Evolutionary conservation across 352 stramenopile species (phyloP).

Genomic region (Detonula confervacea): DNA sequence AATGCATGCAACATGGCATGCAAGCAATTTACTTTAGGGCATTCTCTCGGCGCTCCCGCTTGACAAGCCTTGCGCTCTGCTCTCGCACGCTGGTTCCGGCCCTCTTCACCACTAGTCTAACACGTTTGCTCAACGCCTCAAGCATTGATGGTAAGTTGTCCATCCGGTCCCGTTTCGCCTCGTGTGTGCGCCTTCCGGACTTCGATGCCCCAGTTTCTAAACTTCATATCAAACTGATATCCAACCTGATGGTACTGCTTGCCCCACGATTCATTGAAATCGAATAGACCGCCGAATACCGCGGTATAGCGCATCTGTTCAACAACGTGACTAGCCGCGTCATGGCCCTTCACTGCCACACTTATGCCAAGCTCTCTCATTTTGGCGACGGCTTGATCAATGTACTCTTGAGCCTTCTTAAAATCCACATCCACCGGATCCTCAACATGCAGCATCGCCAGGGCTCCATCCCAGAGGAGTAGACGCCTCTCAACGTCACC

Average conservation of each 20-base stretch:
- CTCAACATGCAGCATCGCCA: background rate
- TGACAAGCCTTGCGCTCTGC: no score
- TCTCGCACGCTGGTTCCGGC: no score
- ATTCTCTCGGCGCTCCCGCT: no score
- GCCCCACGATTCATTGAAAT: conserved; percentile 13
- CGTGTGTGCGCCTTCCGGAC: background rate
- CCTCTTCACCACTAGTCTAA: no score
- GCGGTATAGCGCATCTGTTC: background rate
- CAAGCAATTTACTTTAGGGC: no score
- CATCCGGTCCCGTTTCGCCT: no score
- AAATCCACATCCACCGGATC: conserved; percentile 4
- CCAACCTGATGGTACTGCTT: background rate
- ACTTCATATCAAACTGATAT: background rate
- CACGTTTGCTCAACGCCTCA: no score
- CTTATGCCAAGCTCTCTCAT: background rate
- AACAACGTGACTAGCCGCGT: background rate
- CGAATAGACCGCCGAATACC: background rate
- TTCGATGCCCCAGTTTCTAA: background rate
- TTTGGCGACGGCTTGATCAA: background rate
- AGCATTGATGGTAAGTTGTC: no score
- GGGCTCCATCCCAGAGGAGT: background rate
- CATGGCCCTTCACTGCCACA: background rate
- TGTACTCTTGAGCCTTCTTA: background rate
- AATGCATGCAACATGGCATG: no score
- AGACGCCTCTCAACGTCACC: background rate